Base-by-base conservation (phyloP, 1,139 yeast species). In the Pichia sp. region DNA sequence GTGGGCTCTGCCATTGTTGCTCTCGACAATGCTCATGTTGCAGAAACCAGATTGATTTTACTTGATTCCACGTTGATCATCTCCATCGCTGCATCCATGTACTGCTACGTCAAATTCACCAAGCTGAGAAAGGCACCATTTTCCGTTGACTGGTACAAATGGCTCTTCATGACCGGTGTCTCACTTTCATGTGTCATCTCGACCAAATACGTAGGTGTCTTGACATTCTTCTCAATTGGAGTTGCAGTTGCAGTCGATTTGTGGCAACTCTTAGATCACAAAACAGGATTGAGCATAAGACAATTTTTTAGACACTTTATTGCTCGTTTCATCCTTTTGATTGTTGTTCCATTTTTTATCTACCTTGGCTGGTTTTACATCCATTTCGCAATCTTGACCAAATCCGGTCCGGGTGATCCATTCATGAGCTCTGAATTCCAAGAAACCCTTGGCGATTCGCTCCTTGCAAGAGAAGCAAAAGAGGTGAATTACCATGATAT, bases 361-460 rank as follows among this genome's bases (percentile, higher is more conserved):
- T 95, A 89, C 70, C 76, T 95, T 66, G 86, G 84, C 67, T 95
- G 99, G 98, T 95, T 95, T 74, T 90, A 84, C 72, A 79, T 92
- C 55, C 99, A 95, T 71, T 93, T 95, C 71, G 79, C 83, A 43
- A 78, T 93, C 47, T 80, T 95, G 64, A 79, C 73, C 58, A 84
- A 81, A 63, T 91, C 98, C 1, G 99, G 99, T 38, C 95, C 98
- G 6, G 99, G 99, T 58, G 98, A 95, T 71, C 76, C 78, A 6
- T 92, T 92, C 71, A 95, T 95, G 99, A 81, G 95, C 17, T 77
- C 93, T 3, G 95, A 86, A 57, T 95, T 95, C 77, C 98, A 93
- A 72, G 96, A 90, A 67, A 85, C 97, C 16, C 78, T 93, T 55
- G 82, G 82, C 31, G 99, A 92, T 67, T 89, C 95, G 46, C 84